A percentile compares a stretch with the other conserved stretches of the same genome.
Conservation (phyloP, 2,329 filamentous ascomycete species). For the Cladosporium oxysporum region DNA sequence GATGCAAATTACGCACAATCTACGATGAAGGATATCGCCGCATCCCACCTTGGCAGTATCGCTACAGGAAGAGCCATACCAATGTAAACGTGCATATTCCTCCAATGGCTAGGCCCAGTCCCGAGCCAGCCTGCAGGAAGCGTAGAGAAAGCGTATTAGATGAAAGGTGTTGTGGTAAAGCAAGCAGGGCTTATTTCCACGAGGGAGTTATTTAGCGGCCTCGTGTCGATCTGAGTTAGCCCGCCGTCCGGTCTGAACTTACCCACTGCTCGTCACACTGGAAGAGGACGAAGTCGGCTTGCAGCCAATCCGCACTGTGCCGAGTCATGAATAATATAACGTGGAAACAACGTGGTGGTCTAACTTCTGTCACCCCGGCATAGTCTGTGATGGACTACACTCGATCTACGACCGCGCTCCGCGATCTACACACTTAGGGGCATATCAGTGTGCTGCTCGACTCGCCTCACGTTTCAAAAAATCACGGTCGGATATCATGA, state of each 20-base stretch:
- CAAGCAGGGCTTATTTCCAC: not conserved
- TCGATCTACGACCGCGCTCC: not conserved
- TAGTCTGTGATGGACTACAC: not conserved
- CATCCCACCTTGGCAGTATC: not conserved
- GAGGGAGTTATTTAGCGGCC: not conserved
- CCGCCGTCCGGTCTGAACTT: not conserved
- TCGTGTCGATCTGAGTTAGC: not conserved
- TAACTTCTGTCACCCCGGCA: not conserved
- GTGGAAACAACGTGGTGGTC: not conserved
- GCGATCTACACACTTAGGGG: not conserved
- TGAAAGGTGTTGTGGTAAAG: not conserved
- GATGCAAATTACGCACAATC: constrained; percentile 1
- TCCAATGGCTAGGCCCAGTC: not conserved
- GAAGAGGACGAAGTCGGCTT: not conserved
- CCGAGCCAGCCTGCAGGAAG: not conserved
- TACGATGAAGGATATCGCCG: not conserved
- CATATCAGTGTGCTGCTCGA: not conserved
- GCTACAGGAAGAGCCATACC: not conserved
- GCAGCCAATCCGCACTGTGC: not conserved
- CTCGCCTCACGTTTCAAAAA: not conserved
- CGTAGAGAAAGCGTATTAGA: not conserved
- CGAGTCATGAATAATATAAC: not conserved
- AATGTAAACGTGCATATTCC: not conserved
- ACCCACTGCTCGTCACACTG: not conserved
- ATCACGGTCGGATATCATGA: not conserved